These are phyloP conservation scores for Umbilicus rupestris DNA, from an alignment of 164 flowering plant genomes.

Conservation along the genomic window DNA sequence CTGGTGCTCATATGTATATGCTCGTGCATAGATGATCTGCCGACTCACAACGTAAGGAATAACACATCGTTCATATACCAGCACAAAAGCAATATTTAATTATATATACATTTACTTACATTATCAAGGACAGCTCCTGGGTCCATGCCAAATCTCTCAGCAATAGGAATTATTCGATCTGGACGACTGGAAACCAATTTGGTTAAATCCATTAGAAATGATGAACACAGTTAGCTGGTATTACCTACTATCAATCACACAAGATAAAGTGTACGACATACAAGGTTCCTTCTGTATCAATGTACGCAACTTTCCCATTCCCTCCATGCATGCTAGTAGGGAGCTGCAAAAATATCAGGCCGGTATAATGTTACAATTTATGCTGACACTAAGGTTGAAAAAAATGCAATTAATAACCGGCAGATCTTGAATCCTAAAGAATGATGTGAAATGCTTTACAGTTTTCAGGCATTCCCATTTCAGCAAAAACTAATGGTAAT, in stretches of 20 bases:
- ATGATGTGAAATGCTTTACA: background rate
- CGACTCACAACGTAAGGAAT: constrained; percentile 12
- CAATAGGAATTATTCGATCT: constrained; percentile 88
- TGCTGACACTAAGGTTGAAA: background rate
- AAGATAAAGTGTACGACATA: constrained; percentile 37
- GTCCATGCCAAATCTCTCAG: constrained; percentile 98
- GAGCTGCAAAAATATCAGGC: constrained; percentile 40
- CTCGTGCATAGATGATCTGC: constrained; percentile 93
- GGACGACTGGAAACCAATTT: constrained; percentile 60
- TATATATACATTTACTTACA: constrained; percentile 30
- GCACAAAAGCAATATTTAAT: background rate
- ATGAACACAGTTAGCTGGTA: constrained; percentile 4
- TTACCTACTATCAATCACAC: background rate
- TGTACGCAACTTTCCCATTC: constrained; percentile 96
- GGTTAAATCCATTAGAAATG: constrained; percentile 12
- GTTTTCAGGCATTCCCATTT: no score
- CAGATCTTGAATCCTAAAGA: background rate
- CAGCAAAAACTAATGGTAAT: background rate
- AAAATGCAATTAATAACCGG: background rate
- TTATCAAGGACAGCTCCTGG: constrained; percentile 95
- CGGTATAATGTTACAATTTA: background rate
- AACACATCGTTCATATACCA: background rate
- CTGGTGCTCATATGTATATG: constrained; percentile 98
- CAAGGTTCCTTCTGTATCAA: constrained; percentile 99
- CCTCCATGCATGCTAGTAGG: constrained; percentile 89